Evolutionary conservation across 371 early-diverging fungal species (phyloP), one percentile per base, ranked within the genome.

Genomic region (Globomyces sp.): DNA sequence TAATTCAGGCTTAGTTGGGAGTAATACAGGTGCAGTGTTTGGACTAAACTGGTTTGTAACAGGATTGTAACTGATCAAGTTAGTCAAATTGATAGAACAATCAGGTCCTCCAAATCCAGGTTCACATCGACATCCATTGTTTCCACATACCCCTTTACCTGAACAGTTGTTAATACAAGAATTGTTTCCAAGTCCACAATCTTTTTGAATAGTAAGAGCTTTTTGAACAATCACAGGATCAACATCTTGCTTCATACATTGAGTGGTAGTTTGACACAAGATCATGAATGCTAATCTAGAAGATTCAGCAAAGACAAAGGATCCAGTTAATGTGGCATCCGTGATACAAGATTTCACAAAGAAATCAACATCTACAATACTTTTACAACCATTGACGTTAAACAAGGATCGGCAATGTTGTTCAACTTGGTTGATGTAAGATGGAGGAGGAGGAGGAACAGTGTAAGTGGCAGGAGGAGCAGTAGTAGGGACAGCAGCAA

Each of bases 161-260:
- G 57, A 40, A 46, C 65, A 65, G 34, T 41, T 11, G 58, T 65
- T 65, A 58, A 52, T 34, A 13, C 65, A 65, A 9, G 13, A 11
- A 58, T 58, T 55, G 53, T 47, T 52, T n/a, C 65, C 65, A n/a
- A 65, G 42, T 8, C 65, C 65, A 49, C 65, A 65, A 8, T 6
- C 4, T 46, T 65, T 43, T 36, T 47, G 65, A n/a, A 61, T 40
- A 13, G 24, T 10, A 34, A 13, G 11, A 9, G 9, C 9, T 55
- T 36, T 11, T 34, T 24, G 24, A 11, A 49, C 51, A 11, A 63
- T 42, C 2, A 42, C 10, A 10, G 48, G 47, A 0, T 52, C 10
- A 36, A 13, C 24, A 37, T 63, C 52, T 5, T 44, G 45, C 45
- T 49, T 4, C 51, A 50, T 63, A 37, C 34, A 63, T 9, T 41